Percentiles rank a stretch among this genome's conserved stretches.
These are phyloP conservation scores for Dactylellina sp. DNA, from an alignment of 2,329 filamentous ascomycete species.

Conservation along the genomic window DNA sequence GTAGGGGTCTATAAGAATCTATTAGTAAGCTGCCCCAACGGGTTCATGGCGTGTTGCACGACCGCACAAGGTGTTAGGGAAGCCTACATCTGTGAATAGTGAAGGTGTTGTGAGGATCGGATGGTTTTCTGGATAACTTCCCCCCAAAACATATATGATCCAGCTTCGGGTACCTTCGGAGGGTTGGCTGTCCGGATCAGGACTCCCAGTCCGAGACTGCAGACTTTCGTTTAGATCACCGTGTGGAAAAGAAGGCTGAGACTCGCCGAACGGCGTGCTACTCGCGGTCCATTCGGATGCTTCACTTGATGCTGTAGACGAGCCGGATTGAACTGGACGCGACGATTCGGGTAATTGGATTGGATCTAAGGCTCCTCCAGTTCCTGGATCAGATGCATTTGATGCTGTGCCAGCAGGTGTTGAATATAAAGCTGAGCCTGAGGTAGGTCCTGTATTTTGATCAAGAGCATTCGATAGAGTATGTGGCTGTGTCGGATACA, in stretches of 20 bases:
- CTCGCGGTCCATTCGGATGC: conserved; percentile 44
- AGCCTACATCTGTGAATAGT: conserved; percentile 74
- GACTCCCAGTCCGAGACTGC: conserved; percentile 25
- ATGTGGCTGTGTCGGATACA: conserved; percentile 3
- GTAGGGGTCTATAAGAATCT: conserved; percentile 68
- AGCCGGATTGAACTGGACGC: conserved; percentile 7
- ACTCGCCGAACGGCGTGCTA: conserved; percentile 22
- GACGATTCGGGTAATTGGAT: conserved; percentile 1
- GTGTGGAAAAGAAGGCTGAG: conserved; percentile 13
- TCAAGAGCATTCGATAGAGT: neutral
- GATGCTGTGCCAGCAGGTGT: neutral
- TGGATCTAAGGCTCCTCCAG: conserved; percentile 1
- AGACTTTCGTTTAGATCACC: conserved; percentile 9
- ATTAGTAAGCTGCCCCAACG: neutral
- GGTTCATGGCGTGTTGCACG: neutral
- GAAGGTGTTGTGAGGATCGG: conserved; percentile 77
- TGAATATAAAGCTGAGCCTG: neutral
- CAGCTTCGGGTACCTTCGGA: conserved; percentile 72
- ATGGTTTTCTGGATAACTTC: conserved; percentile 77
- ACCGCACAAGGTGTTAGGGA: neutral
- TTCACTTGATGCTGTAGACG: conserved; percentile 25
- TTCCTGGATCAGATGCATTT: neutral
- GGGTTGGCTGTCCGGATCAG: conserved; percentile 34
- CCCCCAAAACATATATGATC: conserved; percentile 78
- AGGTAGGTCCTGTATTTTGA: neutral